Conservation (phyloP, 2,329 filamentous ascomycete species). For the Xylaria sp. region DNA sequence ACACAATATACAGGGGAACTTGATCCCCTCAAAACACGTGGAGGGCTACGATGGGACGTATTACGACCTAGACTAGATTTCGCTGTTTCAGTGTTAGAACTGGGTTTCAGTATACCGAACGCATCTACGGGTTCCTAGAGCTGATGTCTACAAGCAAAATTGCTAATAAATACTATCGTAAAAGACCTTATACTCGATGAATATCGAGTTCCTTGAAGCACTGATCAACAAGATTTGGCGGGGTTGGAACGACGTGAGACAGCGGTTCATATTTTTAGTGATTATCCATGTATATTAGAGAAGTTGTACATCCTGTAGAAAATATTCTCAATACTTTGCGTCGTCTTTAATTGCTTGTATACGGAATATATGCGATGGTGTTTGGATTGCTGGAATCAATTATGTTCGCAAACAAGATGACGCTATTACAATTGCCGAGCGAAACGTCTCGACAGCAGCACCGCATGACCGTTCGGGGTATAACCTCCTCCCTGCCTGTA, state of each 20-base stretch:
- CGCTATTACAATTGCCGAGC: not conserved
- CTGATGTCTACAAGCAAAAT: not conserved
- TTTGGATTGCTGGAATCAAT: not conserved
- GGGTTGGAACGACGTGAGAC: not conserved
- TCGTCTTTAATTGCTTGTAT: not conserved
- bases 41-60: not conserved
- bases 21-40: not conserved
- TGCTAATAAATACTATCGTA: not conserved
- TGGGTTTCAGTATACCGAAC: not conserved
- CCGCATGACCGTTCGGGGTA: conserved; percentile 25
- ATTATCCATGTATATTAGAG: not conserved
- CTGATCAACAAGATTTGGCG: not conserved
- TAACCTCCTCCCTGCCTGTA: not conserved
- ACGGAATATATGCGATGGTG: not conserved
- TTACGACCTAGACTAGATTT: not conserved
- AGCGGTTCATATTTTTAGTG: not conserved
- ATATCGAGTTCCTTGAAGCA: not conserved
- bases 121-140: not conserved
- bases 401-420: not conserved
- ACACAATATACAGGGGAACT: not conserved
- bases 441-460: not conserved
- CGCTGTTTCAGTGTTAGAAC: not conserved
- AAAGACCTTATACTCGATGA: not conserved
- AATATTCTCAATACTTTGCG: not conserved
- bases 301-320: not conserved